These are phyloP conservation scores for Baudoinia panamericana DNA, from an alignment of 495 filamentous ascomycete species.

Conservation along the genomic window DNA sequence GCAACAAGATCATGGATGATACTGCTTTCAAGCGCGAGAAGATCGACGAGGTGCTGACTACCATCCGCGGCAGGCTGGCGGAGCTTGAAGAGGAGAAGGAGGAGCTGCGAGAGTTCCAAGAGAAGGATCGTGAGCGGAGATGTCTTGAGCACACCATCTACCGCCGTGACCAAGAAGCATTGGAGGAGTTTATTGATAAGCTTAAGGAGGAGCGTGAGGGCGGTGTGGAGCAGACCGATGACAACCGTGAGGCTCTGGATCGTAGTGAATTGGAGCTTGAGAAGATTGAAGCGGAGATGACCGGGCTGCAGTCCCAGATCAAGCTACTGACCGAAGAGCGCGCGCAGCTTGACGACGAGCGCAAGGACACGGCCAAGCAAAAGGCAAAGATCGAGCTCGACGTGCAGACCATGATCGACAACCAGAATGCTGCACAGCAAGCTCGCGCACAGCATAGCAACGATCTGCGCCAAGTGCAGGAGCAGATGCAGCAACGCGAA, in stretches of 20 bases:
- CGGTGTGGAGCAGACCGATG: constrained; percentile 70
- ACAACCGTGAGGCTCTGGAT: constrained; percentile 62
- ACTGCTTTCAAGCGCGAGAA: constrained; percentile 88
- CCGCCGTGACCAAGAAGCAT: constrained; percentile 70
- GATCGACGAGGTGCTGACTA: constrained; percentile 82
- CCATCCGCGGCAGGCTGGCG: constrained; percentile 75
- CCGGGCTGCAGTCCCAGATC: constrained; percentile 63
- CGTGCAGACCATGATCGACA: constrained; percentile 65
- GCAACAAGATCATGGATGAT: constrained; percentile 91
- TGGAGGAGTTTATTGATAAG: constrained; percentile 61
- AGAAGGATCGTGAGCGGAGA: constrained; percentile 84
- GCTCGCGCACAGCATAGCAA: constrained; percentile 53
- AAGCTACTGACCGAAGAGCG: constrained; percentile 82
- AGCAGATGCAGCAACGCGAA: constrained; percentile 64
- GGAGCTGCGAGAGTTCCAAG: constrained; percentile 80
- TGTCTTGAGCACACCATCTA: constrained; percentile 93
- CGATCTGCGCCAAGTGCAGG: constrained; percentile 59
- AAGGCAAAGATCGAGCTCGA: constrained; percentile 77
- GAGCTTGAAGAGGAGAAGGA: constrained; percentile 97
- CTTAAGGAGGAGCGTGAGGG: constrained; percentile 70
- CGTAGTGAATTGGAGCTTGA: constrained; percentile 70
- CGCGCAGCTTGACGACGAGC: constrained; percentile 76
- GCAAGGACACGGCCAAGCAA: constrained; percentile 59
- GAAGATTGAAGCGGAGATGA: constrained; percentile 62
- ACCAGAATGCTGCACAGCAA: constrained; percentile 64